These are phyloP conservation scores for Anthoceros angustus DNA, from an alignment of 225 moss, liverwort and hornwort genomes.

Conservation along the genomic window DNA sequence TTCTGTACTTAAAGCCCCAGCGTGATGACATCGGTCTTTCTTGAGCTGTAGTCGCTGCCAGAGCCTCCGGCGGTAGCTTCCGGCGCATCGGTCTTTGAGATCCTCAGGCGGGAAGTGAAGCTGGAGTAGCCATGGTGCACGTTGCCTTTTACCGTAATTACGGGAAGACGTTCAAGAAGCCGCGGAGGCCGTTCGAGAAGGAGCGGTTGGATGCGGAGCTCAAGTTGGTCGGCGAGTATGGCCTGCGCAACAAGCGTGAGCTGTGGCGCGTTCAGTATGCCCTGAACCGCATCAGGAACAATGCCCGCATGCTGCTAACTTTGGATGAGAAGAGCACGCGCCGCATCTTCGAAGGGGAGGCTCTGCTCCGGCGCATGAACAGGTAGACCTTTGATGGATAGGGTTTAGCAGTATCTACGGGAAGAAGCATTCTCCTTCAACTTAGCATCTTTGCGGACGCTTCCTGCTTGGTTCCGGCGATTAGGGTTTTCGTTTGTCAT, in stretches of 20 bases:
- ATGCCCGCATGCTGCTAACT: constrained; percentile 69
- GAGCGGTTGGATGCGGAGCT: constrained; percentile 83
- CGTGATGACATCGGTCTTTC: too few species aligned
- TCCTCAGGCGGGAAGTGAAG: too few species aligned
- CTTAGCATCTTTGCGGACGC: too few species aligned
- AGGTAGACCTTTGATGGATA: constrained; percentile 5
- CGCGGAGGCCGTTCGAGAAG: constrained; percentile 84
- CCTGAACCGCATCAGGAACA: constrained; percentile 78
- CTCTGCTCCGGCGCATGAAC: constrained; percentile 75
- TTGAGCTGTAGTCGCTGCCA: too few species aligned
- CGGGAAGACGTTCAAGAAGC: constrained; percentile 94
- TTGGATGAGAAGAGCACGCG: constrained; percentile 81
- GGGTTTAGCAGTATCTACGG: too few species aligned
- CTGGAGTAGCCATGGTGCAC: constrained; percentile 48
- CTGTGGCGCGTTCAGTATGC: constrained; percentile 90
- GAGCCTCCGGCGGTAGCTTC: too few species aligned
- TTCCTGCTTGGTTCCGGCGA: too few species aligned
- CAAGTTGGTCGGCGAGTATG: constrained; percentile 88
- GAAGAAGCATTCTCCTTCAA: too few species aligned
- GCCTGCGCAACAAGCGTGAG: constrained; percentile 89
- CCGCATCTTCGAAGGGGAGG: constrained; percentile 89
- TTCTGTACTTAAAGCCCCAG: too few species aligned
- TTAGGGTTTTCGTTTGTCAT: too few species aligned
- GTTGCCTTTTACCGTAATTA: constrained; percentile 78
- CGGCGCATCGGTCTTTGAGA: too few species aligned